These are phyloP conservation scores for Sporothrix protearum DNA, from an alignment of 2,329 filamentous ascomycete species.

Conservation along the genomic window DNA sequence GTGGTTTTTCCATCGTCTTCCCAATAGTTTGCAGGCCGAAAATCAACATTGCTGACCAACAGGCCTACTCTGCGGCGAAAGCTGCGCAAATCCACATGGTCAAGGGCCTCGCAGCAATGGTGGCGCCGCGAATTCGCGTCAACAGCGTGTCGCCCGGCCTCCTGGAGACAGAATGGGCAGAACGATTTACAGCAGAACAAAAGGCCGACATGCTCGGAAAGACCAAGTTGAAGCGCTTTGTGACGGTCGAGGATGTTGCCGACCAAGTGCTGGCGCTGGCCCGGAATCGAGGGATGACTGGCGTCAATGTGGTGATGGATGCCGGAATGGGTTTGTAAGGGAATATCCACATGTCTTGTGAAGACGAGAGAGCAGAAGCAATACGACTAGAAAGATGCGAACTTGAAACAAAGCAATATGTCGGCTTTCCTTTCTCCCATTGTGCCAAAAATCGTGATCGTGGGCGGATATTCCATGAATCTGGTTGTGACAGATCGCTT, in stretches of 20 bases:
- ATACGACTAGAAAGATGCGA: background rate
- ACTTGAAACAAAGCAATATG: background rate
- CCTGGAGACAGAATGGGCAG: conserved; percentile 60
- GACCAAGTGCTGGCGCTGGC: conserved; percentile 25
- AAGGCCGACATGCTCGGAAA: conserved; percentile 52
- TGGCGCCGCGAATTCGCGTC: conserved; percentile 54
- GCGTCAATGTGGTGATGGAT: conserved; percentile 26
- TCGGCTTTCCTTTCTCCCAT: background rate
- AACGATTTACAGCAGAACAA: conserved; percentile 53
- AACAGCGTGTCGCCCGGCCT: conserved; percentile 57
- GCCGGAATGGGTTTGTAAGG: conserved; percentile 19
- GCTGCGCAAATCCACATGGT: conserved; percentile 63
- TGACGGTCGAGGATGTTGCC: conserved; percentile 45
- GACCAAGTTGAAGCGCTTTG: conserved; percentile 57
- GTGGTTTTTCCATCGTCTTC: too few species aligned
- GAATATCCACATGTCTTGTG: background rate
- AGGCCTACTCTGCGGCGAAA: conserved; percentile 75
- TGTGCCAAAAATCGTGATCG: conserved; percentile 2
- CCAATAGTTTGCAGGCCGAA: too few species aligned
- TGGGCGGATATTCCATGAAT: background rate
- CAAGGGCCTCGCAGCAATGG: conserved; percentile 52
- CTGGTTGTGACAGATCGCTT: conserved; percentile 6
- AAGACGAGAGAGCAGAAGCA: background rate
- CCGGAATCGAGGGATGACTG: conserved; percentile 24
- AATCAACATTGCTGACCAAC: background rate